Base-by-base conservation (phyloP, 176 grass and related monocot species). In the Musa itinerans region DNA sequence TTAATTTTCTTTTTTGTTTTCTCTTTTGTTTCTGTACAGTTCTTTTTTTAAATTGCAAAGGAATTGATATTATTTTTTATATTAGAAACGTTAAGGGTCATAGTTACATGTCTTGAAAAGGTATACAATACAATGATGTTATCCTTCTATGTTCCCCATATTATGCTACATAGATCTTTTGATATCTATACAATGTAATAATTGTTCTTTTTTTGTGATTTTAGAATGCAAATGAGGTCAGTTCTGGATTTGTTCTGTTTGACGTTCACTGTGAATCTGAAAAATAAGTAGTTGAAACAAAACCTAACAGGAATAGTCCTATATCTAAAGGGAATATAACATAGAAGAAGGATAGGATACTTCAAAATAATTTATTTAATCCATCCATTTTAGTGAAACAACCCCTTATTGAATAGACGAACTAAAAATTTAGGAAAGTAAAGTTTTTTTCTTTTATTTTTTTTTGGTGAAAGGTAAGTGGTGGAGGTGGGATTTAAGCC, bases 1-100 rank as follows among this genome's bases (percentile, higher is more conserved):
- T 71, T 65, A 70, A 81, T 65, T 1, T 15, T 65, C 69, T 78
- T 83, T 65, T 54, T 22, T 71, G 69, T 23, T 52, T 83, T 68
- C 9, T 74, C 16, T 73, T 52, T 51, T 10, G 74, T 72, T 68
- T 21, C 43, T 43, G 34, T 43, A 6, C 34, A 43, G 34, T 43
- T 43, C 34, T 3, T 0, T 43, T 43, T 27, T 61, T 51, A 56
- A 58, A 25, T 5, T 66, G 14, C 9, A 2, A 66, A 24, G 6
- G 1, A 69, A 29, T 54, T 10, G 29, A n/a, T 62, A 21, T 20
- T 2, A 21, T 12, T 2, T 24, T 51, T 53, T 16, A 5, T 62
- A 16, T 29, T 6, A 27, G 63, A 26, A 27, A 66, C 29, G 24
- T 29, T 27, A 29, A 43, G 25, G 14, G 6, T 14, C 11, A 11